Conservation (phyloP, 2,329 filamentous ascomycete species). For the Talaromyces sp. region DNA sequence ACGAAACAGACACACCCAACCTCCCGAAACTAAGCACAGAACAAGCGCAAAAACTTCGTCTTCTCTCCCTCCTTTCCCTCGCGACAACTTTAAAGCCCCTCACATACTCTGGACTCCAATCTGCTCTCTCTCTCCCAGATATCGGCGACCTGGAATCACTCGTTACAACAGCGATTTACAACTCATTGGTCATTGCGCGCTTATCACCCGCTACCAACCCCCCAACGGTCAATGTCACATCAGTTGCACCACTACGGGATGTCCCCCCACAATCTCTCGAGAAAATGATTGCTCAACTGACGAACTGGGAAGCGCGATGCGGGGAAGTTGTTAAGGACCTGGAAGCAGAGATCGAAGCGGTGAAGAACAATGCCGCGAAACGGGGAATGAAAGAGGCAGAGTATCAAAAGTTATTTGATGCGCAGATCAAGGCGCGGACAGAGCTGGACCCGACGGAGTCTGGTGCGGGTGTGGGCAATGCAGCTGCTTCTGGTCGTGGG, state of each 20-base stretch:
- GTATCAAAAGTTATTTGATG: constrained; percentile 54
- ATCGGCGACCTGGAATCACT: constrained; percentile 78
- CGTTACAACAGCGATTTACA: constrained; percentile 85
- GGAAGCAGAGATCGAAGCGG: constrained; percentile 70
- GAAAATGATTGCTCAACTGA: constrained; percentile 67
- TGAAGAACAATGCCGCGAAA: constrained; percentile 62
- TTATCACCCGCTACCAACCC: constrained; percentile 84
- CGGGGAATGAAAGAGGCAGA: constrained; percentile 56
- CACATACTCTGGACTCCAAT: constrained; percentile 70
- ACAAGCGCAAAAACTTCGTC: constrained; percentile 83
- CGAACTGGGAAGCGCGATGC: constrained; percentile 79
- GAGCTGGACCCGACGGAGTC: constrained; percentile 28
- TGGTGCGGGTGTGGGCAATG: constrained; percentile 7
- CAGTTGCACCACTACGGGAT: constrained; percentile 84
- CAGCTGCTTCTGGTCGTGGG: neutral
- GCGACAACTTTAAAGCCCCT: constrained; percentile 69
- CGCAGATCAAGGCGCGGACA: constrained; percentile 48
- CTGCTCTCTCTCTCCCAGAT: constrained; percentile 67
- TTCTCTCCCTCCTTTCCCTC: constrained; percentile 84
- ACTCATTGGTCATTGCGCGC: constrained; percentile 76
- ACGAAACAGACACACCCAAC: constrained; percentile 45
- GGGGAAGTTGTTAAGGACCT: constrained; percentile 71
- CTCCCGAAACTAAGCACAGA: constrained; percentile 72
- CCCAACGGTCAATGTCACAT: constrained; percentile 73
- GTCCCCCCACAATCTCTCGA: constrained; percentile 73